A percentile compares a stretch with the other conserved stretches of the same genome.
These are phyloP conservation scores for Chaetomium globosum DNA, from an alignment of 2,329 filamentous ascomycete species.

Conservation along the genomic window DNA sequence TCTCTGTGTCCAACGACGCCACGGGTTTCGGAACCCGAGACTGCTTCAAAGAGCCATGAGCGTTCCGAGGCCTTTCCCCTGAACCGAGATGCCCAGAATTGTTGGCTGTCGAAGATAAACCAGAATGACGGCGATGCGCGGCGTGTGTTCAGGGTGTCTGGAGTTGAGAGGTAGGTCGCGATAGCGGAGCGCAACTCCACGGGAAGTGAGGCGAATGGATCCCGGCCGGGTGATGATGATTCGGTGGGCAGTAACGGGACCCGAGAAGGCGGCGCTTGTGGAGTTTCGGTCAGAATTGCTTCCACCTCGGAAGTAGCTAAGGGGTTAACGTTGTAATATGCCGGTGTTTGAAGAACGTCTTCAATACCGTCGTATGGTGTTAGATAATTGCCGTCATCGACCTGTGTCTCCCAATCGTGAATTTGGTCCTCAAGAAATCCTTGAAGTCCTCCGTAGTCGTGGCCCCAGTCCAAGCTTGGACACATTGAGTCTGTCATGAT, in stretches of 20 bases:
- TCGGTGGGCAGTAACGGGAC: too few species aligned
- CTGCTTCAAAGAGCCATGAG: neutral
- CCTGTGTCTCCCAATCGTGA: neutral
- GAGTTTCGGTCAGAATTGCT: neutral
- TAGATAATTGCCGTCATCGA: too few species aligned
- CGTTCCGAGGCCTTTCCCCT: neutral
- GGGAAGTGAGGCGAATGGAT: conserved; percentile 2
- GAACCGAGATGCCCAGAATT: conserved; percentile 16
- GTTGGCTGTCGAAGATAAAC: conserved; percentile 3
- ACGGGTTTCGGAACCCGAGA: too few species aligned
- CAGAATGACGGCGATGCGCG: conserved; percentile 5
- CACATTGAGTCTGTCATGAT: neutral
- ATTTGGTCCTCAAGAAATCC: neutral
- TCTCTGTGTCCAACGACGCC: neutral
- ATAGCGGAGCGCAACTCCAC: conserved; percentile 5
- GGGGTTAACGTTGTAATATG: neutral
- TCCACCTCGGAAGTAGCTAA: neutral
- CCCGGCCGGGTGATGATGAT: neutral
- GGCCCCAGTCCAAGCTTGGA: neutral
- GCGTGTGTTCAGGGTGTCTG: conserved; percentile 2
- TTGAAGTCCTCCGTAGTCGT: conserved; percentile 9
- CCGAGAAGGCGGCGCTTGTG: neutral
- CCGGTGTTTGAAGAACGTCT: too few species aligned
- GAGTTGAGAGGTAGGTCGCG: neutral
- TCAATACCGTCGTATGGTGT: too few species aligned